Evolutionary conservation across 495 filamentous ascomycete genomes (phyloP).

Genomic region (Achaetomiella virescens): DNA sequence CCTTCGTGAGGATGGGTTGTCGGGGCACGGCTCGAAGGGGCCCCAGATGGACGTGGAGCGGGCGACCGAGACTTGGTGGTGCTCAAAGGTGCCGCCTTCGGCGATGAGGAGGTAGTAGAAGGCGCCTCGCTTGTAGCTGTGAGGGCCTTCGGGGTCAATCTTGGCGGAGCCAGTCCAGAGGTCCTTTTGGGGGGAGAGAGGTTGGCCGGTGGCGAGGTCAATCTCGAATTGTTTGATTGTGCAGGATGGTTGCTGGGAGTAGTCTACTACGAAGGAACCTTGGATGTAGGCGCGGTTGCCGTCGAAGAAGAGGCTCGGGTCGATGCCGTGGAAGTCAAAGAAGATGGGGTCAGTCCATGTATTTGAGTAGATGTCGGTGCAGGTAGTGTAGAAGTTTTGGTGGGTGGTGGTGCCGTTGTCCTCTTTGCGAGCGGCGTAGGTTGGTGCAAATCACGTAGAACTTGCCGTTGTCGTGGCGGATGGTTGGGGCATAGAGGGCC

Average conservation of each 20-base stretch:
- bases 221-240: slow-evolving; percentile 37
- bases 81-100: slow-evolving; percentile 53
- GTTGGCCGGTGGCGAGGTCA: slow-evolving; percentile 36
- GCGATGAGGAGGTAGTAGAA: slow-evolving; percentile 55
- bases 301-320: slow-evolving; percentile 44
- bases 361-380: slow-evolving; percentile 20
- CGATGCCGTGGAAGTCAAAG: slow-evolving; percentile 31
- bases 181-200: slow-evolving; percentile 29
- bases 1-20: slow-evolving; percentile 49
- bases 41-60: slow-evolving; percentile 39
- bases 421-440: slow-evolving; percentile 18
- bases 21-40: slow-evolving; percentile 44
- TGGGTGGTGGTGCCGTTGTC: slow-evolving; percentile 23
- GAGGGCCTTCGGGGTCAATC: slow-evolving; percentile 54
- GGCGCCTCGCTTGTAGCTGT: slow-evolving; percentile 51
- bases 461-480: slow-evolving; percentile 29
- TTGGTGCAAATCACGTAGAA: slow-evolving; percentile 41
- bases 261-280: no score
- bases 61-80: slow-evolving; percentile 46
- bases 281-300: slow-evolving; percentile 42
- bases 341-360: slow-evolving; percentile 37
- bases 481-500: slow-evolving; percentile 30
- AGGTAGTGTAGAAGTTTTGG: no score
- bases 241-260: slow-evolving; percentile 31
- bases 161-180: slow-evolving; percentile 52